phyloP scores from a whole-genome alignment of 2,329 filamentous ascomycete genomes.

The Colletotrichum abscissum region DNA sequence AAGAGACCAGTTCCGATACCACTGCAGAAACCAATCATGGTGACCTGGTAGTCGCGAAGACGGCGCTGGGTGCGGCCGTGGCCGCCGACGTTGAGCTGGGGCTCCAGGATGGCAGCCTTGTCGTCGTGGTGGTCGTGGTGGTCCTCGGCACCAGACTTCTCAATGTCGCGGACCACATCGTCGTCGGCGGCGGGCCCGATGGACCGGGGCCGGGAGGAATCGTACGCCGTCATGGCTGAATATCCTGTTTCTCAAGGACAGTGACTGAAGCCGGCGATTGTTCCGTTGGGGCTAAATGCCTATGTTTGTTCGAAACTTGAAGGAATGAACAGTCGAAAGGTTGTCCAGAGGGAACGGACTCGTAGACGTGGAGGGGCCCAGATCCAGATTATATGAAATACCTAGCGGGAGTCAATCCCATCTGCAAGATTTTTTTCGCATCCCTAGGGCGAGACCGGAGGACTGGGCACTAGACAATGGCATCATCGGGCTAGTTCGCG shows the following conservation, averaged over 20 bases:
- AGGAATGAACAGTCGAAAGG: neutral
- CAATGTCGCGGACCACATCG: slow-evolving; percentile 20
- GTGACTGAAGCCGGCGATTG: neutral
- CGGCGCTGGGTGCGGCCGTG: slow-evolving; percentile 35
- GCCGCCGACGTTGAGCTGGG: slow-evolving; percentile 35
- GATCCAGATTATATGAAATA: slow-evolving; percentile 3
- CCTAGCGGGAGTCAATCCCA: neutral
- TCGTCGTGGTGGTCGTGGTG: slow-evolving; percentile 11
- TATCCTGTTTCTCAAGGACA: neutral
- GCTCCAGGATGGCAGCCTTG: slow-evolving; percentile 32
- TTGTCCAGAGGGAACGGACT: neutral
- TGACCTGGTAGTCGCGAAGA: slow-evolving; percentile 52
- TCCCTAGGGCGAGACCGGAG: slow-evolving; percentile 28
- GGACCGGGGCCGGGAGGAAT: slow-evolving; percentile 16
- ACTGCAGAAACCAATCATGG: slow-evolving; percentile 62
- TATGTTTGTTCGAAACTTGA: neutral
- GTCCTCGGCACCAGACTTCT: slow-evolving; percentile 11
- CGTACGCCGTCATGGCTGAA: slow-evolving; percentile 28
- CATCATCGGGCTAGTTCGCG: slow-evolving; percentile 28
- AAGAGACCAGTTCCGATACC: slow-evolving; percentile 60
- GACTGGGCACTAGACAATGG: slow-evolving; percentile 5
- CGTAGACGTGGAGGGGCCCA: neutral
- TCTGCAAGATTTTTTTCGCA: slow-evolving; percentile 6
- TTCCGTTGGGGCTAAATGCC: neutral
- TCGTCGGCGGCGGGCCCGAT: slow-evolving; percentile 20